A percentile compares a stretch with the other conserved stretches of the same genome.
Conservation (phyloP, 441 rosid species). For the Capsella rubella region DNA sequence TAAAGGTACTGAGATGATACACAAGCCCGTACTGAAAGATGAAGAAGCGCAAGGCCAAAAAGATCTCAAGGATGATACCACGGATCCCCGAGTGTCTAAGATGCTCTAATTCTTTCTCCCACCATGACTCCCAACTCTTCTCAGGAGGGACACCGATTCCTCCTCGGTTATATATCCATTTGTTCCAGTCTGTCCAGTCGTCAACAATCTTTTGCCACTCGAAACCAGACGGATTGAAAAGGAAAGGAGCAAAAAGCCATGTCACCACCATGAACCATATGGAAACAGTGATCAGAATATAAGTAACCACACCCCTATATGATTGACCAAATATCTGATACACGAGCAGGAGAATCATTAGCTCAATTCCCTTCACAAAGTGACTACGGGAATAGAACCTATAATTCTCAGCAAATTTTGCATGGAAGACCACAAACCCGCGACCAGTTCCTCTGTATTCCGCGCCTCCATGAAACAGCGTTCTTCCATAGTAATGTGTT, state of each 20-base stretch:
- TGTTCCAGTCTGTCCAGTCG: constrained; percentile 81
- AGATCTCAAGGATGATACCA: constrained; percentile 62
- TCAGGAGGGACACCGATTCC: constrained; percentile 77
- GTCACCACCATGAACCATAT: constrained; percentile 92
- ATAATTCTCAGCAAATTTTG: constrained; percentile 87
- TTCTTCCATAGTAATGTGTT: constrained; percentile 85
- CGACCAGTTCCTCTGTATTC: constrained; percentile 89
- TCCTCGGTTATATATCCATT: constrained; percentile 71
- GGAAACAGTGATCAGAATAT: constrained; percentile 70
- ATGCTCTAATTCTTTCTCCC: constrained; percentile 79
- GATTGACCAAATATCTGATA: constrained; percentile 68
- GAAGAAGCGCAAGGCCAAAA: constrained; percentile 68
- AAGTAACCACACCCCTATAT: constrained; percentile 63
- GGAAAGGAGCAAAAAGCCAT: constrained; percentile 91
- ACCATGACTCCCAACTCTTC: constrained; percentile 91
- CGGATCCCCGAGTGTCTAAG: constrained; percentile 60
- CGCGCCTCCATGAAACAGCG: constrained; percentile 91
- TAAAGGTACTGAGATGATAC: constrained; percentile 63
- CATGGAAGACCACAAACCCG: constrained; percentile 88
- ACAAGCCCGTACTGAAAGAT: constrained; percentile 79
- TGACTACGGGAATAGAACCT: constrained; percentile 90
- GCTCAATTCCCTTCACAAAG: constrained; percentile 86
- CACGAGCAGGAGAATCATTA: constrained; percentile 74
- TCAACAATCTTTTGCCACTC: constrained; percentile 85
- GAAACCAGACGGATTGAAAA: constrained; percentile 93